Evolutionary conservation across 192 early-diverging fungal genomes (phyloP).

Genomic region (Podochytrium sp.): DNA sequence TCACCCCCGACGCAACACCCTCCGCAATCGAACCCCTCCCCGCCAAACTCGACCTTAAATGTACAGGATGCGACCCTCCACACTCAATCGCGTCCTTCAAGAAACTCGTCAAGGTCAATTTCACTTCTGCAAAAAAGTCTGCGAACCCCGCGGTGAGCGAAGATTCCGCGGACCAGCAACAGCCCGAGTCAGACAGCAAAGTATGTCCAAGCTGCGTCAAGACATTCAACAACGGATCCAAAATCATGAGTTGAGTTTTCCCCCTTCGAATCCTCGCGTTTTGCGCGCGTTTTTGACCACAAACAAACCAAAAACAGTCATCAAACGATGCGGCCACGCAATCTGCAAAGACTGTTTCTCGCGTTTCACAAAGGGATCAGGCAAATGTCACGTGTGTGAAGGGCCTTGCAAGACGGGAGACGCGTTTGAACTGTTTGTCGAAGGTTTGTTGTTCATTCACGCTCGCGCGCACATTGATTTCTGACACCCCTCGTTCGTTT

Average conservation of each 20-base stretch:
- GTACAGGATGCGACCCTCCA: conserved; percentile 63
- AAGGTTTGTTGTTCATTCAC: conserved; percentile 53
- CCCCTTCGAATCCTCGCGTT: conserved; percentile 10
- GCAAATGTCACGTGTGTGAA: conserved; percentile 72
- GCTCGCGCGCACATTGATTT: conserved; percentile 1
- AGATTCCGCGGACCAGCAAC: background rate
- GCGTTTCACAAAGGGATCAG: conserved; percentile 71
- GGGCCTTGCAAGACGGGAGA: conserved; percentile 69
- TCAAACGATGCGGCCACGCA: conserved; percentile 75
- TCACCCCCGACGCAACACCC: conserved; percentile 68
- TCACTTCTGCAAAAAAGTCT: conserved; percentile 51
- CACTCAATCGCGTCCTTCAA: conserved; percentile 73
- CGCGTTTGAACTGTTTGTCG: conserved; percentile 66
- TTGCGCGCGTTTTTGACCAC: background rate
- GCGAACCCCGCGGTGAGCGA: conserved; percentile 28
- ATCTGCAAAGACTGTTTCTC: conserved; percentile 69
- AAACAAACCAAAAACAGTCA: conserved; percentile 41
- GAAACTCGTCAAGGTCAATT: conserved; percentile 67
- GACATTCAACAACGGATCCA: conserved; percentile 70
- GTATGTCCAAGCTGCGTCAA: conserved; percentile 77
- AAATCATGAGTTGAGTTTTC: conserved; percentile 57
- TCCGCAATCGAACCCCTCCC: conserved; percentile 59
- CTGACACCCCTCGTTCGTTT: background rate
- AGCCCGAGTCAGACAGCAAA: background rate
- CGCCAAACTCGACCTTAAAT: conserved; percentile 52